Conservation (phyloP, 495 filamentous ascomycete species). For the Haplographium delicatum region DNA sequence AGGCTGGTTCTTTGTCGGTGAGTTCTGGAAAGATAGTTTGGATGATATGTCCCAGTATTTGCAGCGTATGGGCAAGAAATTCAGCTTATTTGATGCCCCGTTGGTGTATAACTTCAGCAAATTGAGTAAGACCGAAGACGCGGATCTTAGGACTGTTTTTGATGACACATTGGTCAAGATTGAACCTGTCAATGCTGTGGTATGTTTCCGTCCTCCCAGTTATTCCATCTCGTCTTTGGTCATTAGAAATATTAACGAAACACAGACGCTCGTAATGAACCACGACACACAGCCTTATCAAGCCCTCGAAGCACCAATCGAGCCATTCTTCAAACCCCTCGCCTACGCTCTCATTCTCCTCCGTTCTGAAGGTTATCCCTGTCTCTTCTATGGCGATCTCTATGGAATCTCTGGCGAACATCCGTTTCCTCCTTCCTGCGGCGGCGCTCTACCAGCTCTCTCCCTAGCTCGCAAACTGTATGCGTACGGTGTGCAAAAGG, state of each 20-base stretch:
- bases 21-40: slow-evolving; percentile 64
- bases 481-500: slow-evolving; percentile 59
- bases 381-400: slow-evolving; percentile 69
- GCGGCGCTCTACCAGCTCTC: slow-evolving; percentile 54
- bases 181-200: slow-evolving; percentile 59
- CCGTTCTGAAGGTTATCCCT: slow-evolving; percentile 59
- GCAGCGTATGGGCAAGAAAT: slow-evolving; percentile 50
- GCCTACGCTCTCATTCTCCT: slow-evolving; percentile 63
- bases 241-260: slow-evolving; percentile 1
- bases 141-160: slow-evolving; percentile 59
- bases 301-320: slow-evolving; percentile 50
- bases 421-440: slow-evolving; percentile 53
- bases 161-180: slow-evolving; percentile 52
- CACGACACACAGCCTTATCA: slow-evolving; percentile 59
- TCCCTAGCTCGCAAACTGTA: slow-evolving; percentile 62
- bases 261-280: slow-evolving; percentile 43
- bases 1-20: slow-evolving; percentile 64
- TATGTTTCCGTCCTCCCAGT: slow-evolving; percentile 28
- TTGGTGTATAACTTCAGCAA: slow-evolving; percentile 59
- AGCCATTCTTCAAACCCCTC: slow-evolving; percentile 52
- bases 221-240: slow-evolving; percentile 3
- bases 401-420: slow-evolving; percentile 58
- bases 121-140: slow-evolving; percentile 43
- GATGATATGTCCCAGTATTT: slow-evolving; percentile 52
- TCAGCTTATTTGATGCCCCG: slow-evolving; percentile 63